Evolutionary conservation across 1,284 basidiomycete genomes (phyloP).

Genomic region (Sporisorium reilianum): DNA sequence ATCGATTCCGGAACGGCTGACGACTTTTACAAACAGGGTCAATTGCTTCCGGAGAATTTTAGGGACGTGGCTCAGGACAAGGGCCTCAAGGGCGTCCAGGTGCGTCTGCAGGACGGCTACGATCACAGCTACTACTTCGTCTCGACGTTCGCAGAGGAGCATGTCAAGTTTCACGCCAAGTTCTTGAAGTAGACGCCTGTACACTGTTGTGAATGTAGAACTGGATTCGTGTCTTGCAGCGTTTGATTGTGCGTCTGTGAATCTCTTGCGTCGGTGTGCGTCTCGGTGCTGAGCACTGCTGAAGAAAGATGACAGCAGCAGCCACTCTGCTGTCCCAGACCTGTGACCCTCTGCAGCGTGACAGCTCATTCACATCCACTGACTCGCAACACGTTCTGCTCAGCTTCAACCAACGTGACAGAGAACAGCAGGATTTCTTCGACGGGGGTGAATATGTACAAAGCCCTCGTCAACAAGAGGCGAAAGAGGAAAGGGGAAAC

Average conservation of each 20-base stretch:
- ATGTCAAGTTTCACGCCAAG: constrained; percentile 66
- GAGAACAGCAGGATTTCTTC: constrained; percentile 14
- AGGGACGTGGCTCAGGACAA: constrained; percentile 79
- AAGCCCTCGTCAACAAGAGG: constrained; percentile 8
- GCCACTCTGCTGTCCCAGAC: too few species aligned
- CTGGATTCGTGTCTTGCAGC: too few species aligned
- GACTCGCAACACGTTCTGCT: too few species aligned
- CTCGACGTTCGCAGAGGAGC: constrained; percentile 75
- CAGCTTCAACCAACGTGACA: background rate
- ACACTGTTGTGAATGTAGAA: too few species aligned
- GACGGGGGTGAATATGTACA: constrained; percentile 9
- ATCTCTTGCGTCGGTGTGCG: too few species aligned
- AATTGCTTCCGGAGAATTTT: constrained; percentile 89
- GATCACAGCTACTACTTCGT: constrained; percentile 80
- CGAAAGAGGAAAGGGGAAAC: background rate
- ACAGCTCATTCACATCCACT: too few species aligned
- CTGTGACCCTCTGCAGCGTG: too few species aligned
- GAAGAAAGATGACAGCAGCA: too few species aligned
- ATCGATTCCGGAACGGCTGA: constrained; percentile 78
- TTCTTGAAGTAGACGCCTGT: constrained; percentile 38
- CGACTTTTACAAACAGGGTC: constrained; percentile 85
- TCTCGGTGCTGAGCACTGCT: too few species aligned
- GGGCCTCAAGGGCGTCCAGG: constrained; percentile 80
- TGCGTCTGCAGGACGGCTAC: constrained; percentile 87
- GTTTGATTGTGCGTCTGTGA: too few species aligned